phyloP scores from a whole-genome alignment of 164 flowering plant species.

The Warburgia ugandensis region DNA sequence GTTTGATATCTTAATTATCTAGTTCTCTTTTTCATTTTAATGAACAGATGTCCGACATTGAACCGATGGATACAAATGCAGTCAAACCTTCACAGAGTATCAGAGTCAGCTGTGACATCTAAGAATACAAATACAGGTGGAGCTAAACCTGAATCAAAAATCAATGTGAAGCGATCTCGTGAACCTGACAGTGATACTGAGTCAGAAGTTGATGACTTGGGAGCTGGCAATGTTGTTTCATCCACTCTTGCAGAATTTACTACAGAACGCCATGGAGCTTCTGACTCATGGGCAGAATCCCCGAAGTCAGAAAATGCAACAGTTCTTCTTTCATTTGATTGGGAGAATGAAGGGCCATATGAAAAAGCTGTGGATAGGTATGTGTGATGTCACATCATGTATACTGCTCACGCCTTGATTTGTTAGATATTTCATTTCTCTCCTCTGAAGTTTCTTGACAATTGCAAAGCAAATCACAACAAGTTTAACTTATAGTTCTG shows the following conservation, averaged over 20 bases:
- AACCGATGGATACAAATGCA: constrained; percentile 99
- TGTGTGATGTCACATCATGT: neutral
- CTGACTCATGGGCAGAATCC: constrained; percentile 32
- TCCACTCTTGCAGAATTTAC: constrained; percentile 30
- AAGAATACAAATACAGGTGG: constrained; percentile 27
- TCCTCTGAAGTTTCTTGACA: too few relatives aligned
- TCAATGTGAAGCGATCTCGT: constrained; percentile 58
- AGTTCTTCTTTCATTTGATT: constrained; percentile 74
- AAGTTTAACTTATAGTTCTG: too few relatives aligned
- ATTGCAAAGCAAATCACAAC: too few relatives aligned
- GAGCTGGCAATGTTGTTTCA: constrained; percentile 29
- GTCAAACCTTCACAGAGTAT: constrained; percentile 86
- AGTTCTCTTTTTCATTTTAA: constrained; percentile 11
- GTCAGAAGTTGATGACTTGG: constrained; percentile 67
- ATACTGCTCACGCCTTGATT: neutral
- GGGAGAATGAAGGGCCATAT: constrained; percentile 95
- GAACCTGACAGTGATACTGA: constrained; percentile 82
- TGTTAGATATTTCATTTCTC: too few relatives aligned
- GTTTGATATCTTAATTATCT: neutral
- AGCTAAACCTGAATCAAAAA: constrained; percentile 30
- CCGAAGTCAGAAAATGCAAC: constrained; percentile 36
- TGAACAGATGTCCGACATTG: constrained; percentile 79
- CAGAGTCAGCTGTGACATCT: constrained; percentile 67
- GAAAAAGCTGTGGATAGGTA: constrained; percentile 92
- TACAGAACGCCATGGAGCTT: constrained; percentile 23